Evolutionary conservation across 2,329 filamentous ascomycete species (phyloP), one percentile per base, ranked within the genome.

Genomic region (Colletotrichum lindemuthianum): DNA sequence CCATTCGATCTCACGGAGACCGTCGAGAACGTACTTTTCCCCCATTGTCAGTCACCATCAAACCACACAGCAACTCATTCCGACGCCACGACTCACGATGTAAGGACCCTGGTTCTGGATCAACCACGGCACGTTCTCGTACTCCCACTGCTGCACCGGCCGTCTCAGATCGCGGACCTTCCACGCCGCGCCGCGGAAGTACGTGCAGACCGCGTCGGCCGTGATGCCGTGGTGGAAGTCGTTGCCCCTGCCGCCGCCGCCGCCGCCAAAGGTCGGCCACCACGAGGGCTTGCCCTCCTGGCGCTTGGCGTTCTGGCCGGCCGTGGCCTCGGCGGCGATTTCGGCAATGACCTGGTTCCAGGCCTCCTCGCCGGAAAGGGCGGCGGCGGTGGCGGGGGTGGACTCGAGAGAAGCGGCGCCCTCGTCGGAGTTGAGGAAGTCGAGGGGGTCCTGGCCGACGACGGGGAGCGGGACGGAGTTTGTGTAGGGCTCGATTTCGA

Each of bases 41-140:
- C 37, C 4, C 16, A 44, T 15, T 8, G 37, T 59, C 13, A 59
- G 47, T 24, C 24, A 24, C 37, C 5, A 0, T 37, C 16, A 8
- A 15, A 36, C 8, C 37, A 37, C 8, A 41, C 6, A n/a, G 39
- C n/a, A 33, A 11, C 24, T 24, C 24, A 4, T 24, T 24, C 24
- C 4, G 24, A 24, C 7, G 11, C 10, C 5, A 6, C 4, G 8
- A 41, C 53, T 39, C 24, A 66, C 63, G 10, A 47, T 45, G 45
- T 66, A 67, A 16, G 65, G 65, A 3, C 65, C 61, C 56, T 60
- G 52, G 48, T 66, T 65, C 10, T 61, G 34, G 5, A 66, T 34
- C 7, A 67, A 47, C 65, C 65, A 67, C 12, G 65, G 65, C 11
- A 67, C 65, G 36, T 67, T 57, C 53, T 67, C 65, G 12, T 47